These are phyloP conservation scores for Cyclotella cryptica DNA, from an alignment of 108 stramenopile genomes.

Conservation along the genomic window DNA sequence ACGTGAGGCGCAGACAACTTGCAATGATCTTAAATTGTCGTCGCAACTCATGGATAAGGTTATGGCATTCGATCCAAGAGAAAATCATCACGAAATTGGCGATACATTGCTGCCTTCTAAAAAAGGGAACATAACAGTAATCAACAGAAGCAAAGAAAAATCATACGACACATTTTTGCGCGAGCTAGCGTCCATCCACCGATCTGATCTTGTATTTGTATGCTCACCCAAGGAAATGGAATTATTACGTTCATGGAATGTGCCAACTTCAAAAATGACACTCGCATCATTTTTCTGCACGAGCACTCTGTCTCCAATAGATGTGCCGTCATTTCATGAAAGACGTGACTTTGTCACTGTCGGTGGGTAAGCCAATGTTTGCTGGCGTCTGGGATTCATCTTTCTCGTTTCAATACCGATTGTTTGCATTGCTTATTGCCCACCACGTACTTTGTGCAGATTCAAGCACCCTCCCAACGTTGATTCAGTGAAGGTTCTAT, in stretches of 20 bases:
- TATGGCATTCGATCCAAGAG: conserved; percentile 32
- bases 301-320: background rate
- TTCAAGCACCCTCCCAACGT: conserved; percentile 81
- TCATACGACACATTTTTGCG: conserved; percentile 50
- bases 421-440: background rate
- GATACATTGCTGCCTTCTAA: too few relatives aligned
- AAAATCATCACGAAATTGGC: background rate
- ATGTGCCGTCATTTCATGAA: background rate
- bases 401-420: background rate
- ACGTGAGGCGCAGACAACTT: conserved; percentile 4
- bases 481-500: conserved; percentile 67
- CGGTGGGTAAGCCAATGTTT: conserved; percentile 7
- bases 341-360: conserved; percentile 17
- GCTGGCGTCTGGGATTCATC: background rate
- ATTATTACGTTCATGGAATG: conserved; percentile 39
- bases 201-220: conserved; percentile 74
- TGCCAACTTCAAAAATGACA: conserved; percentile 53
- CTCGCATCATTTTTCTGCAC: conserved; percentile 65
- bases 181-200: conserved; percentile 73
- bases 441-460: too few relatives aligned
- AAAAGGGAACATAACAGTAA: background rate
- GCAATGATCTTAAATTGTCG: conserved; percentile 13
- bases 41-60: conserved; percentile 17
- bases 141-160: conserved; percentile 1
- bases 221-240: conserved; percentile 66